These are phyloP conservation scores for Sporothrix globosa DNA, from an alignment of 2,329 filamentous ascomycete genomes.

Conservation along the genomic window DNA sequence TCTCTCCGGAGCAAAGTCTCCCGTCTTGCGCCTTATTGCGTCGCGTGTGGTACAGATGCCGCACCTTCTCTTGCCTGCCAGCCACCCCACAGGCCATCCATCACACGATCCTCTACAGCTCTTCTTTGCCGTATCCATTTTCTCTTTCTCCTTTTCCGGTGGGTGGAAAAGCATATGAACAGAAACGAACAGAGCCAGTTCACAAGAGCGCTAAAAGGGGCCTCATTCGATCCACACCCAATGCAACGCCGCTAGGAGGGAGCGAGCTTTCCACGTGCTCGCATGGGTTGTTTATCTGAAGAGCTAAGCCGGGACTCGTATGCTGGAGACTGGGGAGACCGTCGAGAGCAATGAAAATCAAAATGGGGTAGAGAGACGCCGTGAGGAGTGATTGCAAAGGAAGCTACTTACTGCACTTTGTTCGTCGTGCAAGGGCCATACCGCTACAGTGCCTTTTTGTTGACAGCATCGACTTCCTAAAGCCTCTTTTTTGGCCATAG, in stretches of 20 bases:
- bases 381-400: not conserved
- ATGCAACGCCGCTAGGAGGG: constrained; percentile 24
- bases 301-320: constrained; percentile 15
- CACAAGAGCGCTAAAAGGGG: not conserved
- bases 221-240: not conserved
- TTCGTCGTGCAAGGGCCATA: not conserved
- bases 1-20: not conserved
- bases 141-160: not conserved
- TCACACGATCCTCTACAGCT: not conserved
- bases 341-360: not conserved
- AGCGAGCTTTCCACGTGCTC: constrained; percentile 24
- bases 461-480: not conserved
- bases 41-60: constrained; percentile 2
- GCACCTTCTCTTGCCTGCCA: constrained; percentile 6
- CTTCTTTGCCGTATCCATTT: not conserved
- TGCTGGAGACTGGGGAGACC: constrained; percentile 15
- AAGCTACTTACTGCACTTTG: no score
- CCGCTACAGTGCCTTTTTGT: no score
- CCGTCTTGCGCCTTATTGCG: no score
- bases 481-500: constrained; percentile 5
- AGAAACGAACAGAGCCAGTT: no score
- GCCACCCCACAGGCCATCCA: constrained; percentile 2
- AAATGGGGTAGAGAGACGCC: no score
- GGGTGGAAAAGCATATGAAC: no score
- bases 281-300: constrained; percentile 4